Base-by-base conservation (phyloP, 2,329 filamentous ascomycete genomes). In the Fusarium lyarnte region DNA sequence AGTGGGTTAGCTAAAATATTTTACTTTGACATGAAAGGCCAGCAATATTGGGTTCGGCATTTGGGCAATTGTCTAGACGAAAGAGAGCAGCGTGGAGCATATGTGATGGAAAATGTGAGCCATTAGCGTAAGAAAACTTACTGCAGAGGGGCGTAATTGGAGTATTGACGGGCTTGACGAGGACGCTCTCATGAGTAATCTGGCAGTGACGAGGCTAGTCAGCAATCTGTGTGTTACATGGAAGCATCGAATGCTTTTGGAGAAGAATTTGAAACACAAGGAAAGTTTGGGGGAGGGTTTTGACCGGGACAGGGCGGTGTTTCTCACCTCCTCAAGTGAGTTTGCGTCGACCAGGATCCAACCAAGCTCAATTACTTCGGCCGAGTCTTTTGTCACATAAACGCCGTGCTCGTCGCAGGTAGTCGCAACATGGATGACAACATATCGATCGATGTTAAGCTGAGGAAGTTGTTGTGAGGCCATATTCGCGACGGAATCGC, bases 361-460 rank as follows among this genome's bases (percentile, higher is more conserved):
- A 73, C 95, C 96, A 81, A 99, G 89, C 89, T 99, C 96, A 83
- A 99, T 99, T 76, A 99, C 96, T 86, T 99, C 96, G 71, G 96
- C 96, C 66, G 96, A 98, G 85, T 99, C 96, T 85, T 98, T 98
- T 68, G 96, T 99, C 66, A 99, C 96, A 84, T 99, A 99, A 75
- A 99, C 96, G 72, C 96, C 96, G 85, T 99, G 96, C 84, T 99
- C 96, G 83, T 99, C 96, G 85, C 96, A 99, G 77, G 96, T 99
- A 39, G 96, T 99, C 73, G 96, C 96, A 80, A 98, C 95, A 84
- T 99, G 96, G 82, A 98, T 97, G 80, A 99, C 94, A 75, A 98
- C 93, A 85, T 97, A 99, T 83, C 95, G 93, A 86, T 99, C 96
- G 84, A 97, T 90, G 85, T 92, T 92, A 77, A 91, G 88, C 77